phyloP scores from a whole-genome alignment of 2,329 filamentous ascomycete genomes.

The Acrocalymma vagum region DNA sequence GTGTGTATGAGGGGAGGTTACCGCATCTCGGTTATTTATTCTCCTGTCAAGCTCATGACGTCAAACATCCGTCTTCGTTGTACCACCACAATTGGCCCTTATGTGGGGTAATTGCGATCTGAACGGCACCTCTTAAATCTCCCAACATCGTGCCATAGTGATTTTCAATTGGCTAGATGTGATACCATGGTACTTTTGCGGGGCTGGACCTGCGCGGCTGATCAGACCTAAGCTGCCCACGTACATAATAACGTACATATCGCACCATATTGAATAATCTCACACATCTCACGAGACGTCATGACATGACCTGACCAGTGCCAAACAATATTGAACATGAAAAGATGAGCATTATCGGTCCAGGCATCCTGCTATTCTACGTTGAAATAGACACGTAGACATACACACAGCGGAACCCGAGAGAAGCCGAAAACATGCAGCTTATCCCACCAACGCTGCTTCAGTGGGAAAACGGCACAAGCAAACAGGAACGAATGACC shows the following conservation, averaged over 20 bases:
- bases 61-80: constrained; percentile 13
- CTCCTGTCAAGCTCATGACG: constrained; percentile 18
- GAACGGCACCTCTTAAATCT: too few species aligned
- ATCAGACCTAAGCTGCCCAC: too few species aligned
- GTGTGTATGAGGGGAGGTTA: constrained; percentile 1
- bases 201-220: too few species aligned
- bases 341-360: constrained; percentile 26
- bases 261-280: too few species aligned
- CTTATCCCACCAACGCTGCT: constrained; percentile 24
- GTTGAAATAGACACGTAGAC: constrained; percentile 17
- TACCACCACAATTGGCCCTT: constrained; percentile 9
- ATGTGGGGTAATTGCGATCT: constrained; percentile 19
- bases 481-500: constrained; percentile 23
- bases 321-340: too few species aligned
- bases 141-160: too few species aligned
- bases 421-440: constrained; percentile 25
- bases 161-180: too few species aligned
- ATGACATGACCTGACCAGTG: too few species aligned
- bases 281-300: too few species aligned
- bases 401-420: constrained; percentile 22
- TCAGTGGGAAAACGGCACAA: constrained; percentile 21
- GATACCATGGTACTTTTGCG: too few species aligned
- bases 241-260: too few species aligned
- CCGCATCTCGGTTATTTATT: constrained; percentile 8
- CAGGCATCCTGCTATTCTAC: constrained; percentile 27